Base-by-base conservation (phyloP, 2,329 filamentous ascomycete genomes). In the Aureobasidium lini region DNA sequence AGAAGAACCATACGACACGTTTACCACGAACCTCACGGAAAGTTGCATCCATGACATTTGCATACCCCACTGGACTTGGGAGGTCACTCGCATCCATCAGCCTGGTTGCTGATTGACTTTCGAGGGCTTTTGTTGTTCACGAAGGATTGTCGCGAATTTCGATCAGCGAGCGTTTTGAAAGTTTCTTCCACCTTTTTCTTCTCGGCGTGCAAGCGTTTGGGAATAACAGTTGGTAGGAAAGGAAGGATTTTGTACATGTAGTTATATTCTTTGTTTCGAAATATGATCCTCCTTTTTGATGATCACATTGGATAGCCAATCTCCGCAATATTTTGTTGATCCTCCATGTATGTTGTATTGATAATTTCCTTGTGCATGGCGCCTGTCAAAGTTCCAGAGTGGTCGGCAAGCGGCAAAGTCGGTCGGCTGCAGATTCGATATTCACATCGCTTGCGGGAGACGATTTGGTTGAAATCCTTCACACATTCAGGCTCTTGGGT, bases 111-210 rank as follows among this genome's bases (percentile, higher is more conserved):
- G 23, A 23, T 23, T 23, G 23, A 23, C 23, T 2, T 23, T 23
- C 23, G 23, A 23, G 23, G 23, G 23, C 23, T 23, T 23, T 23
- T 23, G 23, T 23, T 23, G 28, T 9, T 8, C 8, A 52, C 13
- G 34, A 15, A 31, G 36, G 2, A 5, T 40, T 15, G n/a, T 40
- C 49, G 23, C 7, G 31, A 42, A 52, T 52, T 52, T 8, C 36
- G 49, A 52, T 52, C 49, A 52, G 49, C 49, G 49, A 40, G 49
- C 49, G 49, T 40, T 52, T 40, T 10, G 28, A 23, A 18, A 18
- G 9, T 18, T 16, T 6, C n/a, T 11, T n/a, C 6, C 10, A 32
- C 13, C 18, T 37, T 13, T 11, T 37, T 16, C 3, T 15, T 7
- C 10, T n/a, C 39, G n/a, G 28, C 49, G 8, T 7, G 9, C 7